phyloP scores from a whole-genome alignment of 768 basidiomycete species.

The Cubamyces sp. region DNA sequence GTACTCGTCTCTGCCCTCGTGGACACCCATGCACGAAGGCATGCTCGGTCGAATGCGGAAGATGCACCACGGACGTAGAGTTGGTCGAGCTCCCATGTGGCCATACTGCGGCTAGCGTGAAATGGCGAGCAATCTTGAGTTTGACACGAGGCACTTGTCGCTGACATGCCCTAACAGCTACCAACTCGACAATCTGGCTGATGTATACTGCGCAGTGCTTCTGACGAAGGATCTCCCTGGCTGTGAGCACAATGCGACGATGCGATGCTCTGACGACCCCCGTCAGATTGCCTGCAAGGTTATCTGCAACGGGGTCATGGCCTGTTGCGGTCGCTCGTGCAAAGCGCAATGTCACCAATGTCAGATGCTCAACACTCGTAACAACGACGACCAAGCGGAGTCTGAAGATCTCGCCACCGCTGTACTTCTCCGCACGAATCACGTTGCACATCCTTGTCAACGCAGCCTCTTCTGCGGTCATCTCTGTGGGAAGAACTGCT shows the following conservation, averaged over 20 bases:
- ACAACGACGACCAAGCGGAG: not conserved
- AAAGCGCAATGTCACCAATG: slow-evolving; percentile 53
- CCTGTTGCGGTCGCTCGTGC: slow-evolving; percentile 59
- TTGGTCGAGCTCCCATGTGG: slow-evolving; percentile 61
- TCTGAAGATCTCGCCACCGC: not conserved
- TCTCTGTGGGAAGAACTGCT: slow-evolving; percentile 52
- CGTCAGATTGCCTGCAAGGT: slow-evolving; percentile 42
- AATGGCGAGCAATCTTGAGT: slow-evolving; percentile 47
- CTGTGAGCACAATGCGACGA: slow-evolving; percentile 56
- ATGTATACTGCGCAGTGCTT: slow-evolving; percentile 46
- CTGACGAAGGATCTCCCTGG: slow-evolving; percentile 49
- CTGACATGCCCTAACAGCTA: slow-evolving; percentile 39
- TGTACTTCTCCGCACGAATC: slow-evolving; percentile 28
- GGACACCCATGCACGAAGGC: slow-evolving; percentile 60
- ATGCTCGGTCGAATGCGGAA: slow-evolving; percentile 56
- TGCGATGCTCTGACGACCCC: slow-evolving; percentile 54
- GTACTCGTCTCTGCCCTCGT: slow-evolving; percentile 54
- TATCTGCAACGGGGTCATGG: slow-evolving; percentile 48
- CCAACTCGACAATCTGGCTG: slow-evolving; percentile 47
- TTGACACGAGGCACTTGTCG: not conserved
- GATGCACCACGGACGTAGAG: slow-evolving; percentile 50
- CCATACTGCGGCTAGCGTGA: slow-evolving; percentile 46
- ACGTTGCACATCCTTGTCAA: slow-evolving; percentile 50
- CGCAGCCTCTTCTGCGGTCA: slow-evolving; percentile 60
- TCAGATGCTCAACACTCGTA: slow-evolving; percentile 36